Evolutionary conservation across 257 asterid species (phyloP).

Genomic region (Plantago major): DNA sequence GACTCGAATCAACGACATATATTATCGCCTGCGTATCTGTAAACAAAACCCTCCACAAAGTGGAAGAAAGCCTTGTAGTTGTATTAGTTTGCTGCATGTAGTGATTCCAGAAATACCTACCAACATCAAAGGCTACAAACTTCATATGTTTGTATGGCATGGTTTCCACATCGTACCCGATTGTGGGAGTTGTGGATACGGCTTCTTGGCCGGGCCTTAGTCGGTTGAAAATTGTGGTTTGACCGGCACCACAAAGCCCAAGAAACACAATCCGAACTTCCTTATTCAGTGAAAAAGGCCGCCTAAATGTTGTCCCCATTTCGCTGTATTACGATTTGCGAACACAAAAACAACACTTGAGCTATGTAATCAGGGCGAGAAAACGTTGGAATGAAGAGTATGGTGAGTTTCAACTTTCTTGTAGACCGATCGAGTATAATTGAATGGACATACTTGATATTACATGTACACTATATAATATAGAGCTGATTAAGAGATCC

Average conservation of each 20-base stretch:
- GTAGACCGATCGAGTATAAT: no score
- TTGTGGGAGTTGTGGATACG: slow-evolving; percentile 91
- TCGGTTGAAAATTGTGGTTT: slow-evolving; percentile 96
- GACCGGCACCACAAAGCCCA: slow-evolving; percentile 97
- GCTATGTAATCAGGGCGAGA: no score
- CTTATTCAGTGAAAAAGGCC: slow-evolving; percentile 78
- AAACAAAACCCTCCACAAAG: slow-evolving; percentile 86
- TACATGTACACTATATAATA: no score
- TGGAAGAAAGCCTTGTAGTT: slow-evolving; percentile 47
- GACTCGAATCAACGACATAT: slow-evolving; percentile 97
- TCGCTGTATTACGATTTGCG: not conserved
- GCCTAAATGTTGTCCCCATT: slow-evolving; percentile 84
- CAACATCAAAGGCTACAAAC: slow-evolving; percentile 98
- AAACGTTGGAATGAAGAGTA: no score
- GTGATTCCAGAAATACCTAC: slow-evolving; percentile 24
- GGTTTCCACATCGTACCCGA: slow-evolving; percentile 94
- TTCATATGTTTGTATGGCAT: slow-evolving; percentile 86
- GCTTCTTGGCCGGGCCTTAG: slow-evolving; percentile 88
- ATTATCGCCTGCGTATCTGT: slow-evolving; percentile 96
- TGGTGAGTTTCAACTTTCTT: no score
- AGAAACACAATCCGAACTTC: slow-evolving; percentile 97
- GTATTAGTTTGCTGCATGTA: no score
- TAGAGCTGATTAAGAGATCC: no score
- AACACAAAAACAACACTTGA: no score
- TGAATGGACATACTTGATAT: no score